Base-by-base conservation (phyloP, 2,329 filamentous ascomycete species). In the Clonostachys chloroleuca region DNA sequence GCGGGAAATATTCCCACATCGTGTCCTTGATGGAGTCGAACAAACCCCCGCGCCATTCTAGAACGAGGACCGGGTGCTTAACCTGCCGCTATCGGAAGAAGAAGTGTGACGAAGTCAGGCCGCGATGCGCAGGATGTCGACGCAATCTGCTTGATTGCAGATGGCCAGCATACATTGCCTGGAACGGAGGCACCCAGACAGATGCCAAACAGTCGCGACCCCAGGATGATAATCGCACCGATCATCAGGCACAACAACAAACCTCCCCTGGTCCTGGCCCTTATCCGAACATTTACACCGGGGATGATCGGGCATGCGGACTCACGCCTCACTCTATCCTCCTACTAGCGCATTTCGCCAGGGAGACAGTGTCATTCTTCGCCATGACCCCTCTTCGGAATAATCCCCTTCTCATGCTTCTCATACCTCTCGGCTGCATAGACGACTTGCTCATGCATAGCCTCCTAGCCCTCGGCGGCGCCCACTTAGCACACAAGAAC, bases 91-190 rank as follows among this genome's bases (percentile, higher is more conserved):
- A 53, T 13, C 61, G 67, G n/a, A 69, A 69, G 58, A 68, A 69
- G 59, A 70, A 70, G 50, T 70, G 66, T 51, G 65, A 69, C 42
- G 75, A 80, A 60, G 68, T 71, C 51, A 68, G 73, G 48, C 76
- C 77, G 7, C 59, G 71, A 16, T 80, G 77, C 56, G 71, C 65
- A 44, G 76, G 78, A 55, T 80, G 77, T 60, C 72, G 72, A 56
- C 68, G 75, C 39, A 66, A 79, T 43, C 74, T 74, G 49, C 63
- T 80, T 20, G 69, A 78, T 42, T 81, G 77, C 58, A 67, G 67
- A 44, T 80, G 77, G 76, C 61, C 57, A 64, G 14, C 36, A n/a
- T n/a, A n/a, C 12, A 8, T 39, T 10, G 20, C 14, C 43, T 20
- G 24, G 24, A 10, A 30, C 24, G 24, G 24, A 30, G 24, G 24